Evolutionary conservation across 805 yeast genomes (phyloP).

Genomic region (Starmera dryadoides): DNA sequence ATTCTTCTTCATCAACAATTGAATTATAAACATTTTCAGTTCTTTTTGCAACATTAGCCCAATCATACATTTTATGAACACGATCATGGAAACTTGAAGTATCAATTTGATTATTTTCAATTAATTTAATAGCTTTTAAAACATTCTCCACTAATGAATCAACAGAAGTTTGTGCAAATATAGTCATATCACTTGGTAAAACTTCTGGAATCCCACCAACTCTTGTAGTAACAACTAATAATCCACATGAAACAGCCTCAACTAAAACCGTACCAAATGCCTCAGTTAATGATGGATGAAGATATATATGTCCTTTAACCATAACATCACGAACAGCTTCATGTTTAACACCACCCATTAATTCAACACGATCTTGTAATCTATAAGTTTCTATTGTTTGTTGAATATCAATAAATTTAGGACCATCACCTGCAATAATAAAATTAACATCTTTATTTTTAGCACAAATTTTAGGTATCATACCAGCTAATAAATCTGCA

Average conservation of each 20-base stretch:
- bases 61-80: constrained; percentile 77
- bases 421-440: constrained; percentile 95
- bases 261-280: constrained; percentile 97
- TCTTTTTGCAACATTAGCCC: constrained; percentile 83
- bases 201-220: constrained; percentile 99
- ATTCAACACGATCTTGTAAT: constrained; percentile 78
- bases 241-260: constrained; percentile 96
- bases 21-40: constrained; percentile 77
- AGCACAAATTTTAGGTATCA: constrained; percentile 77
- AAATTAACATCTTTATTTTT: constrained; percentile 60
- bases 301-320: constrained; percentile 88
- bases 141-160: constrained; percentile 72
- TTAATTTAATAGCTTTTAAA: constrained; percentile 54
- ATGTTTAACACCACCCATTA: constrained; percentile 84
- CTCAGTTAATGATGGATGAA: constrained; percentile 92
- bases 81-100: constrained; percentile 73
- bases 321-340: constrained; percentile 90
- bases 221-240: constrained; percentile 86
- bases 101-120: constrained; percentile 54
- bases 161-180: constrained; percentile 83
- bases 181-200: constrained; percentile 86
- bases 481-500: constrained; percentile 76
- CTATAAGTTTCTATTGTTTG: constrained; percentile 88
- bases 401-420: constrained; percentile 85
- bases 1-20: constrained; percentile 27